Percentiles rank a stretch among this genome's conserved stretches.
These are phyloP conservation scores for Neolentinus lepideus DNA, from an alignment of 1,284 basidiomycete species.

Conservation along the genomic window DNA sequence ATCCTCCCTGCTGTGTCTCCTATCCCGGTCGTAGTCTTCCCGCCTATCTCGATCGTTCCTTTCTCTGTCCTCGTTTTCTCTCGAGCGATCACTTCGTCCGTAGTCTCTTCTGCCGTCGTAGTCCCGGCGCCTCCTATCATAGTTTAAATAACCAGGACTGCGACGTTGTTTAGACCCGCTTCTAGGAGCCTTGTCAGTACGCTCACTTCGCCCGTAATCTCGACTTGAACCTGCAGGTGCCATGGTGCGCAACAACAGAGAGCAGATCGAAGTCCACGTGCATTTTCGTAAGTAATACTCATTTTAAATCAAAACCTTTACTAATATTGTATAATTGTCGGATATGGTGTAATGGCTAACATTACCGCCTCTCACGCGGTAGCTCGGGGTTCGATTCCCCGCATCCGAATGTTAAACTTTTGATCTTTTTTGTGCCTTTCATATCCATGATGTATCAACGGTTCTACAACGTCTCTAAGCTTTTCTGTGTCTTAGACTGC, in stretches of 20 bases:
- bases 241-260: neutral
- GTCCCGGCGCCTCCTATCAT: neutral
- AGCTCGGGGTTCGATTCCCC: slow-evolving; percentile 77
- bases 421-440: too few species aligned
- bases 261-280: too few species aligned
- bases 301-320: too few species aligned
- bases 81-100: neutral
- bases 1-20: neutral
- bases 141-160: neutral
- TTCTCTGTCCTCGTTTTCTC: neutral
- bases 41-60: neutral
- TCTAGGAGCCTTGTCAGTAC: neutral
- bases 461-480: too few species aligned
- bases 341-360: slow-evolving; percentile 3
- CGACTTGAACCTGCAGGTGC: neutral
- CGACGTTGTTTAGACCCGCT: neutral
- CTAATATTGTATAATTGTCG: neutral
- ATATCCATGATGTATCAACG: too few species aligned
- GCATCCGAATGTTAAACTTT: slow-evolving; percentile 42
- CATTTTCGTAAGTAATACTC: too few species aligned
- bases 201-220: neutral
- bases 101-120: neutral
- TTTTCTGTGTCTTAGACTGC: too few species aligned
- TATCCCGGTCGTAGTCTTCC: neutral
- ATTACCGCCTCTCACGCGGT: slow-evolving; percentile 33